These are phyloP conservation scores for Colletotrichum cordylinicola DNA, from an alignment of 2,329 filamentous ascomycete species.

Conservation along the genomic window DNA sequence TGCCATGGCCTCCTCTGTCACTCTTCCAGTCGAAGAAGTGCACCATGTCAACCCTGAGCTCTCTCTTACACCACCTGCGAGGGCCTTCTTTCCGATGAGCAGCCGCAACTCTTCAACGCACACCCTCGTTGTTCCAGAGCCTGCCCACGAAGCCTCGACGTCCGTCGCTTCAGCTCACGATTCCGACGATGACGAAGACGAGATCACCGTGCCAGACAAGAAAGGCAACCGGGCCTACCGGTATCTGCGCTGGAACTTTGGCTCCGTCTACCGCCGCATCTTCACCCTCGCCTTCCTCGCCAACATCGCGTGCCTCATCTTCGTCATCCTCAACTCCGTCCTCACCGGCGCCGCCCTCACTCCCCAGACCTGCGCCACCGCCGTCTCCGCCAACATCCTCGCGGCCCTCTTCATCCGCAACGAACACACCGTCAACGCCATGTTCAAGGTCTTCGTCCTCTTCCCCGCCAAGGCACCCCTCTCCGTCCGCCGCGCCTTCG, in stretches of 20 bases:
- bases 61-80: not conserved
- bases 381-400: slow-evolving; percentile 49
- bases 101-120: slow-evolving; percentile 5
- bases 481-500: slow-evolving; percentile 50
- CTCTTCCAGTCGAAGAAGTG: not conserved
- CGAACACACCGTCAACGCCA: slow-evolving; percentile 56
- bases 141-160: not conserved
- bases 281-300: slow-evolving; percentile 58
- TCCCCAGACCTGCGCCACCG: slow-evolving; percentile 31
- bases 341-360: slow-evolving; percentile 18
- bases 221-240: slow-evolving; percentile 41
- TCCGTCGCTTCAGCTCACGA: not conserved
- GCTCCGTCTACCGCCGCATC: slow-evolving; percentile 61
- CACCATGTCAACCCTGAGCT: not conserved
- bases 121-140: slow-evolving; percentile 1
- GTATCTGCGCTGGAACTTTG: slow-evolving; percentile 47
- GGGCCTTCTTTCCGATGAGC: not conserved
- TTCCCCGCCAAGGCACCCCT: slow-evolving; percentile 52
- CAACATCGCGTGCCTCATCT: slow-evolving; percentile 54
- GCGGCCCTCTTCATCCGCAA: slow-evolving; percentile 58
- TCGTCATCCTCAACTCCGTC: slow-evolving; percentile 33
- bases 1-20: not conserved
- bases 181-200: slow-evolving; percentile 20
- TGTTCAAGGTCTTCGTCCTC: slow-evolving; percentile 52
- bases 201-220: slow-evolving; percentile 43